Evolutionary conservation across 495 filamentous ascomycete species (phyloP), one percentile per base, ranked within the genome.

Genomic region (Bathelium albidoporum): DNA sequence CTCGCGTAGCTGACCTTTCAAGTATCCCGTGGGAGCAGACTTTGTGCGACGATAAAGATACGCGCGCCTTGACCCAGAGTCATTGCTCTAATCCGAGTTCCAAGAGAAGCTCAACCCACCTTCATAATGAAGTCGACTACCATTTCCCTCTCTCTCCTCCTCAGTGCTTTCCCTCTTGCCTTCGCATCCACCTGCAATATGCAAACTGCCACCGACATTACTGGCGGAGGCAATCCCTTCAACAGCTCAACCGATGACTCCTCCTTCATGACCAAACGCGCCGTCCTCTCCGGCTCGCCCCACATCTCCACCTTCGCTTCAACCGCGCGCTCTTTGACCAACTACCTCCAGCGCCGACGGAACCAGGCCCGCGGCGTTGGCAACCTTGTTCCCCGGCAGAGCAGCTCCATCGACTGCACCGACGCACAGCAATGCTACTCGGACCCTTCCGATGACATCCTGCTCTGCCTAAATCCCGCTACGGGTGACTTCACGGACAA

Each of bases 71-170:
- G 3, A 49, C 20, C 43, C 20, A 20, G 9, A 49, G 20, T 18
- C 20, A n/a, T 20, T 16, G 18, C 24, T 12, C 31, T 34, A 34
- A 36, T 36, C 31, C 11, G 12, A 60, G 16, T n/a, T 36, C 36
- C 12, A 36, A 34, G 11, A n/a, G 9, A 60, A 60, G 16, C 58
- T n/a, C 16, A n/a, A 60, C 1, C 58, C 58, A 36, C 58, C 3
- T 26, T n/a, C 26, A 60, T 31, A 28, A 60, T 60, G 58, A 36
- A 43, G n/a, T 36, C 58, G 28, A 20, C 58, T n/a, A 36, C 36
- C n/a, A 7, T 60, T 31, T 4, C 36, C 12, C 31, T 60, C 58
- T 34, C 58, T 24, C 14, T 36, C 31, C 32, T 36, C 32, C 58
- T 36, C 55, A 29, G 5, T 12, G 24, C 16, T 36, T n/a, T 60